Conservation (phyloP, 2,329 filamentous ascomycete genomes). For the Beauveria scarabaeidicola region DNA sequence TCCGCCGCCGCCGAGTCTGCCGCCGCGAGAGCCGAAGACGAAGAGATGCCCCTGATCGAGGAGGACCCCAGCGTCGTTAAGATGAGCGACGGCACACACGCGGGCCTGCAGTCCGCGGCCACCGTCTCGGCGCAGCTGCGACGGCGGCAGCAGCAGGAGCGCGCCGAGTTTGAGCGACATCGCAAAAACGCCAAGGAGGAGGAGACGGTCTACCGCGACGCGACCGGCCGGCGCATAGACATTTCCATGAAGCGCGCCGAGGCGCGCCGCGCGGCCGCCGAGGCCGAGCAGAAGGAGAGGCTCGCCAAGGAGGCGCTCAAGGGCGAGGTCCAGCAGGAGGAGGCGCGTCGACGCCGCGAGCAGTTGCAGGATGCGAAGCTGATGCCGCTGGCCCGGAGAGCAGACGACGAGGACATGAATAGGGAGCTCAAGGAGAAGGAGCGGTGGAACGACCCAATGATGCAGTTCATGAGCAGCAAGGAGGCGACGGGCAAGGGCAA, state of each 20-base stretch:
- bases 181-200: slow-evolving; percentile 42
- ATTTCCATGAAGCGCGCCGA: slow-evolving; percentile 85
- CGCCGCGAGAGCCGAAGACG: slow-evolving; percentile 38
- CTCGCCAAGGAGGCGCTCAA: slow-evolving; percentile 62
- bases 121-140: slow-evolving; percentile 64
- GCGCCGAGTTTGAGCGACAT: slow-evolving; percentile 38
- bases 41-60: slow-evolving; percentile 41
- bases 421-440: slow-evolving; percentile 65
- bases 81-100: slow-evolving; percentile 83
- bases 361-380: slow-evolving; percentile 71
- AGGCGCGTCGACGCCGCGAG: slow-evolving; percentile 56
- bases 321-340: slow-evolving; percentile 74
- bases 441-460: slow-evolving; percentile 93
- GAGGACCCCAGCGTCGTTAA: slow-evolving; percentile 42
- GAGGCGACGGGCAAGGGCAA: slow-evolving; percentile 23
- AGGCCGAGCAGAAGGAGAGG: slow-evolving; percentile 63
- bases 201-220: slow-evolving; percentile 92
- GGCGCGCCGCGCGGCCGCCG: slow-evolving; percentile 54
- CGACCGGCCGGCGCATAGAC: slow-evolving; percentile 88
- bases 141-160: slow-evolving; percentile 58
- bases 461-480: slow-evolving; percentile 59
- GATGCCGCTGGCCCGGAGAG: slow-evolving; percentile 68
- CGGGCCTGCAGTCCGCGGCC: slow-evolving; percentile 76
- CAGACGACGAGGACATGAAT: slow-evolving; percentile 85
- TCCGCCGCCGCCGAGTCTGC: slow-evolving; percentile 60